Base-by-base conservation (phyloP, 108 stramenopile species). In the Aurantiochytrium sp. region DNA sequence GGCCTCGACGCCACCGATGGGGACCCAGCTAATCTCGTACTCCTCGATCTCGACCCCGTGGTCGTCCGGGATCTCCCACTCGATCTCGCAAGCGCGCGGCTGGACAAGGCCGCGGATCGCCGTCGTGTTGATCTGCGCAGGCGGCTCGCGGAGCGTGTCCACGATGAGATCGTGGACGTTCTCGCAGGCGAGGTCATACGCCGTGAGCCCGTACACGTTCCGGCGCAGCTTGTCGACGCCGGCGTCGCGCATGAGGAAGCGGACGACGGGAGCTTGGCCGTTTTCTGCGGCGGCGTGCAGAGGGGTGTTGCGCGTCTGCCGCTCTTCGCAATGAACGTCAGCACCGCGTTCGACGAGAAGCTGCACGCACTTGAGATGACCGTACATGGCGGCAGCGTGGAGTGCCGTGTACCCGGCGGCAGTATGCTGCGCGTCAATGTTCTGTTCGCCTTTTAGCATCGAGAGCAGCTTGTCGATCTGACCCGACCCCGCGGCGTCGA, bases 11-110 rank as follows among this genome's bases (percentile, higher is more conserved):
- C 73, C 73, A 17, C 73, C 45, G 4, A 81, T 81, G 6, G 73
- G 73, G 32, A 81, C 42, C 73, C 73, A 81, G 45, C 24, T 27
- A 21, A 81, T 3, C 24, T 81, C 73, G 73, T 81, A 81, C 1
- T 81, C 73, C 12, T 27, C 10, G 6, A 81, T 81, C n/a, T 48
- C 45, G 15, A 81, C 73, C 10, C 73, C 73, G 2, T 81, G 39
- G 45, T 81, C 73, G 32, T 81, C 73, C 8, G 73, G 73, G 24
- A 81, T 81, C 21, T 81, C 73, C 73, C 73, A 81, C 32, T 81
- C 73, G 1, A 81, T 81, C 39, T 6, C 12, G 27, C n/a, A 24
- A 19, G 42, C 6, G 12, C 73, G 39, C 10, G 59, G 27, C 59
- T 65, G 15, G 34, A 19, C 32, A 27, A 65, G 27, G 32, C 59